phyloP scores from a whole-genome alignment of 179 eudicot species.

The Gypsophila paniculata region DNA sequence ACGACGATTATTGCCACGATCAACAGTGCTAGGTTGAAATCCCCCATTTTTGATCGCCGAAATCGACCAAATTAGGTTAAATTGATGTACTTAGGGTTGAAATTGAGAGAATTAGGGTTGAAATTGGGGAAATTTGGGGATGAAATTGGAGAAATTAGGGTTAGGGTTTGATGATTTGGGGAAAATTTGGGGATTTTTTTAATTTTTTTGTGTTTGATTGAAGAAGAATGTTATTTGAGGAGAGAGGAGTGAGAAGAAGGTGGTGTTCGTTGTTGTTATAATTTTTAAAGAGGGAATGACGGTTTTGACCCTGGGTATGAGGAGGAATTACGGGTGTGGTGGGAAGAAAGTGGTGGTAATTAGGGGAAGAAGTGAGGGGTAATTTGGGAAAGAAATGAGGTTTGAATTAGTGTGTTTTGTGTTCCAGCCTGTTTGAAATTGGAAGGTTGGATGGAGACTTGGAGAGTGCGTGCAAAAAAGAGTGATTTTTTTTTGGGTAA shows the following conservation, averaged over 20 bases:
- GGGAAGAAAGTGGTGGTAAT: neutral
- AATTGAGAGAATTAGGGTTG: constrained; percentile 15
- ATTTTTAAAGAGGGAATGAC: neutral
- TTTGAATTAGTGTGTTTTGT: neutral
- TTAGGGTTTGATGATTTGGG: neutral
- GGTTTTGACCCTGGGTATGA: neutral
- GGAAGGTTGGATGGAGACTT: too few relatives aligned
- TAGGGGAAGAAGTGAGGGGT: constrained; percentile 1
- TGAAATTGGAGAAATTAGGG: too few relatives aligned
- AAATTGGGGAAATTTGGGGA: neutral
- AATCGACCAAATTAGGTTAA: constrained; percentile 1
- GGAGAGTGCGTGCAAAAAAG: too few relatives aligned
- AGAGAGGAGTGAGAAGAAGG: neutral
- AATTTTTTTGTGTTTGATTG: constrained; percentile 3
- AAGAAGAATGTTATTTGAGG: neutral
- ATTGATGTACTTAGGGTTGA: neutral
- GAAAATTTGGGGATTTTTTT: neutral
- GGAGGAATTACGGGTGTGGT: constrained; percentile 1
- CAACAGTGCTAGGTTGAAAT: constrained; percentile 89
- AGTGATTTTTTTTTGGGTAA: too few relatives aligned
- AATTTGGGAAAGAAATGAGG: neutral
- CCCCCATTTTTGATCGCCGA: constrained; percentile 52
- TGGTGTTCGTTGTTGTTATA: neutral
- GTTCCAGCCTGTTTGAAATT: neutral
- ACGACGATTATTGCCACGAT: constrained; percentile 76